Evolutionary conservation across 2,329 filamentous ascomycete species (phyloP), one percentile per base, ranked within the genome.

Genomic region (Zopfia rhizophila): DNA sequence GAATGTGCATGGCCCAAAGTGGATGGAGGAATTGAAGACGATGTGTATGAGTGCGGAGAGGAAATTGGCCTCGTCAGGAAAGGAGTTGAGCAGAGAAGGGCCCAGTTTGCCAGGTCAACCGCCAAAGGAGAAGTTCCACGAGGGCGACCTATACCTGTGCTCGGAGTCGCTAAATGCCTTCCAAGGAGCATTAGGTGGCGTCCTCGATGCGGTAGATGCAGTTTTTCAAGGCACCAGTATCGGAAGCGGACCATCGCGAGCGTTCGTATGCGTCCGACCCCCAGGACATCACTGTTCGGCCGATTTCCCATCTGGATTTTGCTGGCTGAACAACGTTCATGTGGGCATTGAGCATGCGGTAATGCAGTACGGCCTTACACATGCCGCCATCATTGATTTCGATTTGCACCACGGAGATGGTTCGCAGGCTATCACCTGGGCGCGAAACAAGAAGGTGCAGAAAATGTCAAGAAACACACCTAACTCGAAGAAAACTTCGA

Each of bases 251-350:
- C 86, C 88, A 16, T 85, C 82, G 32, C 85, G 91, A 43, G 91
- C 92, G 0, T 99, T 99, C 69, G 91, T 97, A 37, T 92, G 89
- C 19, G 89, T 97, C 37, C 86, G 94, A 22, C 94, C 94, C 4
- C 94, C 94, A 0, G 94, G 94, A 1, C 94, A 99, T 68, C 94
- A 99, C 67, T 99, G 94, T 73, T 96, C 93, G 2, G 85, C 90
- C 3, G 84, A 88, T 37, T 87, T 88, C 60, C 94, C 94, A 0
- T 97, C 93, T 2, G 94, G 94, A 0, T 99, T 99, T 68, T 99
- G 94, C 75, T 99, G 94, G 93, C 76, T 99, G 38, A 99, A 99
- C 72, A 99, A 99, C 66, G 91, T 99, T 1, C 93, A 97, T 66
- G 90, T 99, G 16, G 94, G 93, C 0, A 96, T 99, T 55, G 89